Evolutionary conservation across 176 grass and related monocot genomes (phyloP), one percentile per base, ranked within the genome.

Genomic region (Bothriochloa decipiens): DNA sequence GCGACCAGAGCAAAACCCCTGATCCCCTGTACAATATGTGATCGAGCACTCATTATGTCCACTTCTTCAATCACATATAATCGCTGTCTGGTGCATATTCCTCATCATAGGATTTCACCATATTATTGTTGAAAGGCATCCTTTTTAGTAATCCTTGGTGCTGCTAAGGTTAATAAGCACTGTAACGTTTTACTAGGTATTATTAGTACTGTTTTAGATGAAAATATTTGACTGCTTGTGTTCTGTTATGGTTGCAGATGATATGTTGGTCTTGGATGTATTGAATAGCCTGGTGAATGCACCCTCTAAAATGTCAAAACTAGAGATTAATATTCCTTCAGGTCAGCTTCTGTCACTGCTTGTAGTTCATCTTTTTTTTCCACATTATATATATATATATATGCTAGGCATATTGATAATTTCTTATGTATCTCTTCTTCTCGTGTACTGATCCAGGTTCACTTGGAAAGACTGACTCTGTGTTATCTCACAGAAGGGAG

Each of bases 221-320:
- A 41, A 65, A 28, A 53, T 69, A 70, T 20, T 55, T 72, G 49
- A 42, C 67, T 20, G 25, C 11, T 81, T n/a, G 9, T 62, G 22
- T 45, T 43, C 11, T 43, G 36, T 65, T 69, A 23, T 81, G 49
- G 70, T 58, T 89, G 65, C 87, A 94, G 92, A 87, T 85, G 92
- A 94, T 77, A 70, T 76, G 64, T 79, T 77, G 57, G 84, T 87
- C 60, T 83, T 94, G 84, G 85, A 89, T 72, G 89, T 83, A 70
- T 74, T 94, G 70, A 84, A 89, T 78, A 74, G 53, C 76, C 65
- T 94, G 77, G 86, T 84, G 70, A 83, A 83, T 47, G 78, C 84
- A 49, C 53, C 92, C 66, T 70, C 65, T 66, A 77, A 91, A 74
- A 63, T 5, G 8, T 70, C 73, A 52, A 67, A 74, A 71, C 28